phyloP scores from a whole-genome alignment of 129 eudicot genomes.

The Artemisia tridentata region DNA sequence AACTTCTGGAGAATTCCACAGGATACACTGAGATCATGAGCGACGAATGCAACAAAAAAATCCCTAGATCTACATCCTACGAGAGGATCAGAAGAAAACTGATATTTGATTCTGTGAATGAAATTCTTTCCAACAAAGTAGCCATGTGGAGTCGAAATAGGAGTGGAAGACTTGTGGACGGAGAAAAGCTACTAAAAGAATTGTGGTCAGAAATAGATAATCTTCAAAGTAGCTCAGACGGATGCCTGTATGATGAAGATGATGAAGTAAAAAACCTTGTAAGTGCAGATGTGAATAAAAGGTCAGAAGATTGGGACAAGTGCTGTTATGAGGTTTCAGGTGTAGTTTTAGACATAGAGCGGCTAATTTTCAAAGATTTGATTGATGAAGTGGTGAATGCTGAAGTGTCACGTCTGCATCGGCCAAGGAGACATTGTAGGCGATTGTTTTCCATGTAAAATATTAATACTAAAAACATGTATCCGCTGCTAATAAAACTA shows the following conservation, averaged over 20 bases:
- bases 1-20: conserved; percentile 56
- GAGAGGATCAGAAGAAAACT: conserved; percentile 52
- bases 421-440: conserved; percentile 35
- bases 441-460: conserved; percentile 40
- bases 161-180: conserved; percentile 26
- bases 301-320: conserved; percentile 52
- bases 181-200: conserved; percentile 51
- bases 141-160: conserved; percentile 23
- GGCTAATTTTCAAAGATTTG: conserved; percentile 79
- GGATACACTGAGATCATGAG: too few relatives aligned
- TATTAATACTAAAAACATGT: conserved; percentile 24
- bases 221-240: conserved; percentile 34
- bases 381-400: conserved; percentile 60
- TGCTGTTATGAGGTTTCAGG: conserved; percentile 51
- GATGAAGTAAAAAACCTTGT: conserved; percentile 51
- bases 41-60: conserved; percentile 20
- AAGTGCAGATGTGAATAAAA: conserved; percentile 49
- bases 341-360: conserved; percentile 75
- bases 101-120: conserved; percentile 73
- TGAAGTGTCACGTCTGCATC: conserved; percentile 31
- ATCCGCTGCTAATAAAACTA: conserved; percentile 20
- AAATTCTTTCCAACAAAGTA: conserved; percentile 54
- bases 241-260: conserved; percentile 46
- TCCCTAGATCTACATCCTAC: conserved; percentile 22
- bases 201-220: conserved; percentile 55